Evolutionary conservation across 2,329 filamentous ascomycete genomes (phyloP).

Genomic region (Penicillium freii): DNA sequence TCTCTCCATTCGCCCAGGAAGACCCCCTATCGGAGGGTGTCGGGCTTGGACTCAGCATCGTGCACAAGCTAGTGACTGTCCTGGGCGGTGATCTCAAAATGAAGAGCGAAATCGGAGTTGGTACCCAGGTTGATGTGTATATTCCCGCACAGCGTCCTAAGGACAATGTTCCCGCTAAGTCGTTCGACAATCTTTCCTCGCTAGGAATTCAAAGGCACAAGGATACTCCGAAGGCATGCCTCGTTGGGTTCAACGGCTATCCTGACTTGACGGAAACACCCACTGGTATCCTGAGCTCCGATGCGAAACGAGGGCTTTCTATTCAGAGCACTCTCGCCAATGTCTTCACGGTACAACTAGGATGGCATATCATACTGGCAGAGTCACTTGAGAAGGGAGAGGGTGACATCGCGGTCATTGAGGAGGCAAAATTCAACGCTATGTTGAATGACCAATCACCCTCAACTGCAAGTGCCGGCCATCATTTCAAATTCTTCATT

Average conservation of each 20-base stretch:
- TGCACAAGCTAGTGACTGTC: slow-evolving; percentile 56
- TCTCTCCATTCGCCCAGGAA: slow-evolving; percentile 63
- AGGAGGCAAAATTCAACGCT: slow-evolving; percentile 25
- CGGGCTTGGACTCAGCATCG: slow-evolving; percentile 63
- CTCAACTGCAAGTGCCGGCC: background rate
- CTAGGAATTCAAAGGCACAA: background rate
- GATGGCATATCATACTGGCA: slow-evolving; percentile 28
- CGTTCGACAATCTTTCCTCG: background rate
- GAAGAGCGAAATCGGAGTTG: slow-evolving; percentile 38
- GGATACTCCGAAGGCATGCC: slow-evolving; percentile 19
- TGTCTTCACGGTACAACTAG: slow-evolving; percentile 22
- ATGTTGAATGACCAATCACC: slow-evolving; percentile 9
- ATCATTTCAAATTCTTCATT: slow-evolving; percentile 21
- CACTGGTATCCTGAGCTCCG: slow-evolving; percentile 22
- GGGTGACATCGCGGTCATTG: slow-evolving; percentile 31
- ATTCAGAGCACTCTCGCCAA: slow-evolving; percentile 28
- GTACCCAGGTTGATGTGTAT: slow-evolving; percentile 32
- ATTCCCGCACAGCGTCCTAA: slow-evolving; percentile 23
- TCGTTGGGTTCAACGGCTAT: slow-evolving; percentile 30
- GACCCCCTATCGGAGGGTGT: slow-evolving; percentile 58
- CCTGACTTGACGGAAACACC: slow-evolving; percentile 23
- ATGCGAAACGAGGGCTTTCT: slow-evolving; percentile 32
- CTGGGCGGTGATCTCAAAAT: slow-evolving; percentile 58
- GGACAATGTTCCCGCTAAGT: no score
- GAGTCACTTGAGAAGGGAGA: slow-evolving; percentile 22